phyloP scores from a whole-genome alignment of 768 basidiomycete species.

The Tylopilus subfusipes region DNA sequence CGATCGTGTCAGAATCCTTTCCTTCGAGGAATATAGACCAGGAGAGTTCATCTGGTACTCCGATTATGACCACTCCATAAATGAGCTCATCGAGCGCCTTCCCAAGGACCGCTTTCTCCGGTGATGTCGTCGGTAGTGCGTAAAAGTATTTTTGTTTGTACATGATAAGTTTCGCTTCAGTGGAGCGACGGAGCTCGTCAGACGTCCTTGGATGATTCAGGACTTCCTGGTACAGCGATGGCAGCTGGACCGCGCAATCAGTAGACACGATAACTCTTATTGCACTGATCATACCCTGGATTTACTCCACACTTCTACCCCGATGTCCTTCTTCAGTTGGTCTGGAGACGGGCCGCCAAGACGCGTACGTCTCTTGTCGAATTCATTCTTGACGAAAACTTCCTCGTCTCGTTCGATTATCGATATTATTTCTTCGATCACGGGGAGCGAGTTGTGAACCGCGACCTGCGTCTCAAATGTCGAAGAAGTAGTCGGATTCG shows the following conservation, averaged over 20 bases:
- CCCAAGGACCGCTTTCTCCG: conserved; percentile 47
- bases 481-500: conserved; percentile 63
- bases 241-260: conserved; percentile 47
- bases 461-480: conserved; percentile 56
- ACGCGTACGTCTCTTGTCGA: conserved; percentile 74
- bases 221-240: conserved; percentile 71
- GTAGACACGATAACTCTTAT: background rate
- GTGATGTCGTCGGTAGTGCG: conserved; percentile 47
- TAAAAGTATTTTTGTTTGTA: conserved; percentile 60
- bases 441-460: conserved; percentile 64
- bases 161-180: conserved; percentile 71
- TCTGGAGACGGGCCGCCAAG: conserved; percentile 64
- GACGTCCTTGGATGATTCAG: conserved; percentile 75
- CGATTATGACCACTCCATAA: conserved; percentile 70
- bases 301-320: conserved; percentile 54
- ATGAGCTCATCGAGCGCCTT: conserved; percentile 68
- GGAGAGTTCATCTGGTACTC: conserved; percentile 73
- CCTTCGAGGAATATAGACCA: conserved; percentile 81
- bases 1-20: conserved; percentile 60
- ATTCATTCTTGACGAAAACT: conserved; percentile 54
- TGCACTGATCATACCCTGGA: conserved; percentile 49
- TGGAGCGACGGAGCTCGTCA: conserved; percentile 73
- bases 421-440: conserved; percentile 67
- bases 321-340: conserved; percentile 58
- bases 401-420: conserved; percentile 65